These are phyloP conservation scores for Puya raimondii DNA, from an alignment of 176 grass and related monocot species.

Conservation along the genomic window DNA sequence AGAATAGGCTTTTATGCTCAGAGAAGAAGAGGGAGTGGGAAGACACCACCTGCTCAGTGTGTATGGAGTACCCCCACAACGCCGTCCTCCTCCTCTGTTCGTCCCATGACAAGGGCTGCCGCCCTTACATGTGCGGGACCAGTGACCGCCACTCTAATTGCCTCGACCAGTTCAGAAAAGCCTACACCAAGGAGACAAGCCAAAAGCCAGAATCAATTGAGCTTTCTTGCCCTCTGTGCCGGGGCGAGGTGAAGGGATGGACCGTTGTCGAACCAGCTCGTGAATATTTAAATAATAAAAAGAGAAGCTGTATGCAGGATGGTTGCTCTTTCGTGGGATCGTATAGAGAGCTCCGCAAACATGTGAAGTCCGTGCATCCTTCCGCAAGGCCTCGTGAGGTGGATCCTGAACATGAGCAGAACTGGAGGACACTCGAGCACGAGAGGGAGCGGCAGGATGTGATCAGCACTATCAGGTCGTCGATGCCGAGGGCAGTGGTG, in stretches of 20 bases:
- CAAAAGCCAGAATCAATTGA: slow-evolving; percentile 50
- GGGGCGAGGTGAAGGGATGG: slow-evolving; percentile 96
- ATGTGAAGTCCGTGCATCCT: slow-evolving; percentile 76
- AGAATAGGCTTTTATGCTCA: slow-evolving; percentile 19
- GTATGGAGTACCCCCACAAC: slow-evolving; percentile 95
- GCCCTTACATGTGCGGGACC: slow-evolving; percentile 96
- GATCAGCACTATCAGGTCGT: slow-evolving; percentile 70
- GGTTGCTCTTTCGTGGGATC: slow-evolving; percentile 71
- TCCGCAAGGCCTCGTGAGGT: slow-evolving; percentile 70
- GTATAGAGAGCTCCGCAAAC: slow-evolving; percentile 88
- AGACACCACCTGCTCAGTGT: slow-evolving; percentile 90
- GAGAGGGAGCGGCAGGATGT: slow-evolving; percentile 86
- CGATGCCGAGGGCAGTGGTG: slow-evolving; percentile 79
- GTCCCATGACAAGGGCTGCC: slow-evolving; percentile 91
- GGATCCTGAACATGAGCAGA: slow-evolving; percentile 70
- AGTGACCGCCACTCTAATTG: slow-evolving; percentile 85
- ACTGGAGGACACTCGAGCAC: slow-evolving; percentile 80
- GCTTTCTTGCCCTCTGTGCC: slow-evolving; percentile 81
- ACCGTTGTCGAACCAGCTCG: slow-evolving; percentile 83
- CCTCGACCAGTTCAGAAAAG: slow-evolving; percentile 95
- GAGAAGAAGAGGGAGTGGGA: slow-evolving; percentile 80
- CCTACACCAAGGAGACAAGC: slow-evolving; percentile 54
- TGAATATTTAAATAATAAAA: slow-evolving; percentile 69
- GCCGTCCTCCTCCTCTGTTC: slow-evolving; percentile 95
- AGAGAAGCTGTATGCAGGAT: slow-evolving; percentile 91